A percentile compares a stretch with the other conserved stretches of the same genome.
phyloP scores from a whole-genome alignment of 768 basidiomycete species.

The Kockovaella imperatae region DNA sequence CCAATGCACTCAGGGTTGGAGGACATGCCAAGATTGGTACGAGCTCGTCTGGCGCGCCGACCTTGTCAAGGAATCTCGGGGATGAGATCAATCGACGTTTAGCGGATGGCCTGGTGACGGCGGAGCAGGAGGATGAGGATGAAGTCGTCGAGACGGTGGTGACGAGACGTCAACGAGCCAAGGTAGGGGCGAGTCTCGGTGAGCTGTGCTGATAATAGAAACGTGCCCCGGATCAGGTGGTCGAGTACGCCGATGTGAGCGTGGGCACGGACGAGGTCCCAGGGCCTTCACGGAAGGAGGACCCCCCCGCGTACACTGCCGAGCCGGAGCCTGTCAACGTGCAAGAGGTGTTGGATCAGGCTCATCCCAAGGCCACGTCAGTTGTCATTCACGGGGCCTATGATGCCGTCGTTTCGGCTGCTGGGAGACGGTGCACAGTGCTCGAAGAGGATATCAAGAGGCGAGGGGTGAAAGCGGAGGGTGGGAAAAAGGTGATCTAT shows the following conservation, averaged over 20 bases:
- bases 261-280: conserved; percentile 60
- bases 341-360: conserved; percentile 20
- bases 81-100: conserved; percentile 48
- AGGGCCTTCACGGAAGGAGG: conserved; percentile 47
- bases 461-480: conserved; percentile 10
- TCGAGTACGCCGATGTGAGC: conserved; percentile 64
- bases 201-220: background rate
- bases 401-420: conserved; percentile 16
- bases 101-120: conserved; percentile 51
- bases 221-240: conserved; percentile 36
- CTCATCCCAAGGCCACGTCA: conserved; percentile 18
- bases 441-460: conserved; percentile 27
- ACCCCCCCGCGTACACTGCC: conserved; percentile 37
- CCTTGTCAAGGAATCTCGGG: conserved; percentile 37
- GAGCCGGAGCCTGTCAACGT: conserved; percentile 26
- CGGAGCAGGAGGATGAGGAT: conserved; percentile 47
- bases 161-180: conserved; percentile 53
- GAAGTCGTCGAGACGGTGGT: conserved; percentile 65
- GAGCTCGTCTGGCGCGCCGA: conserved; percentile 22
- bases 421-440: conserved; percentile 28
- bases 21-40: conserved; percentile 47
- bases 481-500: conserved; percentile 6
- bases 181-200: conserved; percentile 48
- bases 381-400: conserved; percentile 25
- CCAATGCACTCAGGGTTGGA: conserved; percentile 44